A percentile compares a stretch with the other conserved stretches of the same genome.
Evolutionary conservation across 768 basidiomycete genomes (phyloP).

Genomic region (Lactarius pseudohatsudake): DNA sequence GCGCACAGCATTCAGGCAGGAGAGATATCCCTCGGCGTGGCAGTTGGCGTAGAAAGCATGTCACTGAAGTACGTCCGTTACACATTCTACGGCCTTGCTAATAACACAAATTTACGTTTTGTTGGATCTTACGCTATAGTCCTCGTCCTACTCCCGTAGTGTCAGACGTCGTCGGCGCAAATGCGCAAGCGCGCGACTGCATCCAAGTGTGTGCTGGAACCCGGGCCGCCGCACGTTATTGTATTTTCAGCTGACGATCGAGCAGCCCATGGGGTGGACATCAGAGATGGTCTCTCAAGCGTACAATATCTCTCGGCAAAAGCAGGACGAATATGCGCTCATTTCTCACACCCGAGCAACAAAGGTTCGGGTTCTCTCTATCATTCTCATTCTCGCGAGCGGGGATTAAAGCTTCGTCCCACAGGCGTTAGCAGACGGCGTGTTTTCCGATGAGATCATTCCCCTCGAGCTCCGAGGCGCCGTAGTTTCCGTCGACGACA

Average conservation of each 20-base stretch:
- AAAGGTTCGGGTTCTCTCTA: slow-evolving; percentile 42
- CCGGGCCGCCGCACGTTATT: not conserved
- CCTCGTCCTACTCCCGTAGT: slow-evolving; percentile 74
- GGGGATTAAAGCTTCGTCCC: not conserved
- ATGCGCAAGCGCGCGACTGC: slow-evolving; percentile 70
- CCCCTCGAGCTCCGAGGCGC: slow-evolving; percentile 75
- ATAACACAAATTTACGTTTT: slow-evolving; percentile 3
- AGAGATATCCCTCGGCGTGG: slow-evolving; percentile 85
- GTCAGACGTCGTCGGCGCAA: slow-evolving; percentile 52
- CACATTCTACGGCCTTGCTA: slow-evolving; percentile 11
- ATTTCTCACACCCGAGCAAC: slow-evolving; percentile 82
- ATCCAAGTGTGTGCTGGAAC: slow-evolving; percentile 51
- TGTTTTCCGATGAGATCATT: slow-evolving; percentile 86
- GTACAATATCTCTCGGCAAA: slow-evolving; percentile 73
- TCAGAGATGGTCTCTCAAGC: slow-evolving; percentile 85
- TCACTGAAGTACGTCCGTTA: slow-evolving; percentile 58
- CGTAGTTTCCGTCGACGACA: slow-evolving; percentile 75
- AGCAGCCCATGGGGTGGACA: slow-evolving; percentile 92
- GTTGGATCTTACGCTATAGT: slow-evolving; percentile 40
- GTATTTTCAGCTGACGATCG: slow-evolving; percentile 13
- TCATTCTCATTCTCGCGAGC: slow-evolving; percentile 9
- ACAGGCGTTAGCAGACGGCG: slow-evolving; percentile 65
- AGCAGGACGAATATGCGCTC: slow-evolving; percentile 88
- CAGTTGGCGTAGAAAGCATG: slow-evolving; percentile 84
- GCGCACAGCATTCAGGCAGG: slow-evolving; percentile 83